These are phyloP conservation scores for Diversispora epigaea DNA, from an alignment of 192 early-diverging fungal genomes.

Conservation along the genomic window DNA sequence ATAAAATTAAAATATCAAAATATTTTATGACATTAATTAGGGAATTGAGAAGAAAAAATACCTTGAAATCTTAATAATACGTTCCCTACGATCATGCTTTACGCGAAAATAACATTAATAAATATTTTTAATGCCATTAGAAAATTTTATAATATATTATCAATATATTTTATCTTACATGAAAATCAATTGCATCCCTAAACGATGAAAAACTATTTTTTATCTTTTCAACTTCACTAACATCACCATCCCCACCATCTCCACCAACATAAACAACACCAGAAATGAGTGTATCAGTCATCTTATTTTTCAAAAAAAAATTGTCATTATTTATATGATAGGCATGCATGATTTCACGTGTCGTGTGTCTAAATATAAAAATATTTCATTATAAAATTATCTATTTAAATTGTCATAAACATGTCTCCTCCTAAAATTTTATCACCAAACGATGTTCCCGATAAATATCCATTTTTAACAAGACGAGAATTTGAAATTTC, in stretches of 20 bases:
- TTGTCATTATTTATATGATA: too few species aligned
- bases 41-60: background rate
- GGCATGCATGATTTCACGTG: too few species aligned
- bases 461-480: slow-evolving; percentile 30
- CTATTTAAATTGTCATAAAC: background rate
- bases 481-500: slow-evolving; percentile 22
- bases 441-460: background rate
- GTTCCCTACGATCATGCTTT: slow-evolving; percentile 45
- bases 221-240: too few species aligned
- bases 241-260: too few species aligned
- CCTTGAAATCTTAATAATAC: slow-evolving; percentile 42
- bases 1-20: background rate
- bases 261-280: too few species aligned
- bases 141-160: background rate
- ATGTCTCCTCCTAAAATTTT: background rate
- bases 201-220: background rate
- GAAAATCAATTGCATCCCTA: background rate
- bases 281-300: too few species aligned
- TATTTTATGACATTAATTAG: background rate
- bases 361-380: too few species aligned
- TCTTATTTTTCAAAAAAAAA: too few species aligned
- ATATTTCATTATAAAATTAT: too few species aligned
- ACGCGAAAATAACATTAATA: background rate
- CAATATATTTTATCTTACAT: slow-evolving; percentile 1
- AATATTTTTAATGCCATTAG: background rate